Evolutionary conservation across 495 filamentous ascomycete species (phyloP).

Genomic region (Penicillium subrubescens): DNA sequence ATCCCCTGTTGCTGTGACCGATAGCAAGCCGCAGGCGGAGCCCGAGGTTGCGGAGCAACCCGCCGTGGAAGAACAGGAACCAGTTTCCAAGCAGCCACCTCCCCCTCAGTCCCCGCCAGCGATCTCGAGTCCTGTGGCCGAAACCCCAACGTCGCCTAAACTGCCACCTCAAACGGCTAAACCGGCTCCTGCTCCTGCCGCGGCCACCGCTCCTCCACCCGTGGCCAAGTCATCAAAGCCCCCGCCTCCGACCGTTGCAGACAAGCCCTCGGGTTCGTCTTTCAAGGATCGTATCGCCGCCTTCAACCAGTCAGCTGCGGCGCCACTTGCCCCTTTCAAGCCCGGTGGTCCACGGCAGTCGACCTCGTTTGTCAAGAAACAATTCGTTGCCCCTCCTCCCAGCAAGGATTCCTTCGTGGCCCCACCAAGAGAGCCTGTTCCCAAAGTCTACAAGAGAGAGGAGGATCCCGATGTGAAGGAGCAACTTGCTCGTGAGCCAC

Average conservation of each 20-base stretch:
- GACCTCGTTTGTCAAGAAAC: constrained; percentile 87
- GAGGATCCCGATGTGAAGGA: constrained; percentile 84
- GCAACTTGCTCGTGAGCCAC: constrained; percentile 47
- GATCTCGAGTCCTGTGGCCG: constrained; percentile 17
- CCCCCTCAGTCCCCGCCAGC: constrained; percentile 36
- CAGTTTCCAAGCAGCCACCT: constrained; percentile 46
- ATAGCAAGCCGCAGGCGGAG: constrained; percentile 38
- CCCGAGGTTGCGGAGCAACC: constrained; percentile 42
- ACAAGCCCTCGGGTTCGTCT: constrained; percentile 75
- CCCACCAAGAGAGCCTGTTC: constrained; percentile 63
- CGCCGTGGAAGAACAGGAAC: constrained; percentile 23
- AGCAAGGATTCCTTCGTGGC: constrained; percentile 92
- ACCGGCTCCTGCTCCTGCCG: constrained; percentile 22
- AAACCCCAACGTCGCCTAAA: constrained; percentile 31
- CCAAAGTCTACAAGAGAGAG: constrained; percentile 81
- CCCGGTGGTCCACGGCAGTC: constrained; percentile 63
- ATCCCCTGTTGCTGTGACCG: constrained; percentile 27
- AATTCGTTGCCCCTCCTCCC: constrained; percentile 95
- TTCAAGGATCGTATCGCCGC: constrained; percentile 96
- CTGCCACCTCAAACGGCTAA: constrained; percentile 29
- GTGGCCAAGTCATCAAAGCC: constrained; percentile 49
- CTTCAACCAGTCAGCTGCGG: constrained; percentile 87
- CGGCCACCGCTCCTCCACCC: constrained; percentile 42
- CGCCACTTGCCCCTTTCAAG: constrained; percentile 86
- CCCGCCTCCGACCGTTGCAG: constrained; percentile 64